Evolutionary conservation across 2,329 filamentous ascomycete genomes (phyloP), one percentile per base, ranked within the genome.

Genomic region (Fusarium beomiforme): DNA sequence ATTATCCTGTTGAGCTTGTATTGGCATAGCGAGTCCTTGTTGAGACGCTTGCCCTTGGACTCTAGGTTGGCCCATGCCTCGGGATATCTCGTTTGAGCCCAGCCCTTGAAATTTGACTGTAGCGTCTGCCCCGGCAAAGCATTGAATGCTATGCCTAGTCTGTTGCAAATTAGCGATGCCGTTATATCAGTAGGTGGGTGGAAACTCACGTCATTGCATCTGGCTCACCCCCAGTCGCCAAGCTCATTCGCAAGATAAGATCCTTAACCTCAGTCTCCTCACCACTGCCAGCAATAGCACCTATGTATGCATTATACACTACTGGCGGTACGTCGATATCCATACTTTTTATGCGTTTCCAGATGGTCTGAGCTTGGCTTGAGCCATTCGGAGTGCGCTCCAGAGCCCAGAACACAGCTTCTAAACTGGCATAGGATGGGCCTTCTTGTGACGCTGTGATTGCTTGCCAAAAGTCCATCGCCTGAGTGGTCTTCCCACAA

Each of bases 401-500:
- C 78, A 94, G 95, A 2, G 91, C 89, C 73, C 91, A 90, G 74
- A 99, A 93, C 5, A 94, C 91, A 36, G 96, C 91, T 47, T 91
- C 89, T 39, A 99, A 87, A 67, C 91, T 95, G 67, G 89, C 88
- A 75, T 96, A 94, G 3, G 91, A 92, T 0, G 96, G 96, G 0
- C 96, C 96, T 80, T 98, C 95, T n/a, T 87, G 85, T 0, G 91
- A 94, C 60, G 89, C 87, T n/a, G 91, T 90, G 62, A 99, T 94
- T 50, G 97, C 90, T 59, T 90, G 85, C 94, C 95, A 98, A 77
- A 94, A 93, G 51, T 91, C 89, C 70, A 97, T 83, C 2, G 93
- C 93, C 59, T 88, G 88, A 33, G 86, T 81, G 0, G 91, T 85
- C 70, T 90, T 85, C 10, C 88, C 92, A 75, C 90, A 92, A 2